These are phyloP conservation scores for Cytidiella melzeri DNA, from an alignment of 768 basidiomycete species.

Conservation along the genomic window DNA sequence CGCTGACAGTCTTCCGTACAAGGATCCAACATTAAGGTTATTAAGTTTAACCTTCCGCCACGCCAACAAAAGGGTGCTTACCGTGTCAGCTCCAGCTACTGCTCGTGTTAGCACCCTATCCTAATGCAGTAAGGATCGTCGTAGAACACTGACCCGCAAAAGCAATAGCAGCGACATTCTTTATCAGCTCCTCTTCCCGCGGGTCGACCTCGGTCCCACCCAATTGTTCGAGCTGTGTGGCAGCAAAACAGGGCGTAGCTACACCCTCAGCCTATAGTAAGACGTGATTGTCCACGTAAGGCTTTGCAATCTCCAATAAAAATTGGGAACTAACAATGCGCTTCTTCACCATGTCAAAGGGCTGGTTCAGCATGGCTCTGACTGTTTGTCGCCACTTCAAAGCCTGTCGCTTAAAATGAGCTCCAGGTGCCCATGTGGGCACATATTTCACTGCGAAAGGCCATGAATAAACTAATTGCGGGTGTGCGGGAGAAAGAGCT, in stretches of 20 bases:
- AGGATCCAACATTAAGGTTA: neutral
- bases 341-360: constrained; percentile 52
- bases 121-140: no score
- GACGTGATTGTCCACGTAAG: no score
- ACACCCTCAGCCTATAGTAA: constrained; percentile 29
- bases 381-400: constrained; percentile 54
- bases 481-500: neutral
- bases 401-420: constrained; percentile 58
- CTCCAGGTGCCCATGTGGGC: constrained; percentile 64
- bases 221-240: constrained; percentile 49
- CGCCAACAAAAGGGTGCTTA: neutral
- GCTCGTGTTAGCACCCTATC: neutral
- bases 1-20: constrained; percentile 41
- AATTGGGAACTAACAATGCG: constrained; percentile 56
- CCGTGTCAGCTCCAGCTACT: constrained; percentile 8
- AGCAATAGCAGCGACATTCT: constrained; percentile 8
- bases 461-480: neutral
- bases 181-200: constrained; percentile 7
- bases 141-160: constrained; percentile 24
- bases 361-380: constrained; percentile 57
- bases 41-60: no score
- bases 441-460: constrained; percentile 41
- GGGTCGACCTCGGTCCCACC: constrained; percentile 40
- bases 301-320: no score
- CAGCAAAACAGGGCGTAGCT: constrained; percentile 35